Conservation (phyloP, 2,329 filamentous ascomycete genomes). For the Talaromyces sp. region DNA sequence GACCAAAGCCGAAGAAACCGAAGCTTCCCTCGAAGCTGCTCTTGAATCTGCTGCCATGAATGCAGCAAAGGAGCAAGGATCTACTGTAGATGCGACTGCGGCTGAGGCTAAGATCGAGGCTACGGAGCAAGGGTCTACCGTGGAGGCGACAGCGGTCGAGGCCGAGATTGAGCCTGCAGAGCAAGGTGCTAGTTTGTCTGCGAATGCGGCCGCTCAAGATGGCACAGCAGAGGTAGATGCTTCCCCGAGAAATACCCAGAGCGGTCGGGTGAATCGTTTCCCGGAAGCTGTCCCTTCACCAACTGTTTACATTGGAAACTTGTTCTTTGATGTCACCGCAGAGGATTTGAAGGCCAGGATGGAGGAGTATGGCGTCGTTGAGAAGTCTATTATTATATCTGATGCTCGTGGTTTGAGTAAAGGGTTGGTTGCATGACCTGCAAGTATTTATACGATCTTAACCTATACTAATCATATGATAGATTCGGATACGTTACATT, state of each 20-base stretch:
- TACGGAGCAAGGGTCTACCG: constrained; percentile 3
- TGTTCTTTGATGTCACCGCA: constrained; percentile 65
- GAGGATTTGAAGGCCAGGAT: constrained; percentile 60
- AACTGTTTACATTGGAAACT: constrained; percentile 64
- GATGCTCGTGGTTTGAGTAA: constrained; percentile 64
- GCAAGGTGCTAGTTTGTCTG: neutral
- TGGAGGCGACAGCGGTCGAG: constrained; percentile 11
- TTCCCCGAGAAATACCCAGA: neutral
- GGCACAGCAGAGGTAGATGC: neutral
- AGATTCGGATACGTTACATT: constrained; percentile 68
- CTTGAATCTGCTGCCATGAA: constrained; percentile 10
- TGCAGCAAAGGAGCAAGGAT: constrained; percentile 9
- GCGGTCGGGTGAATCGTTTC: neutral
- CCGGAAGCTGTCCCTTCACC: constrained; percentile 32
- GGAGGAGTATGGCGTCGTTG: constrained; percentile 55
- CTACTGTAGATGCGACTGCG: constrained; percentile 5
- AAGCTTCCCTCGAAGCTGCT: neutral
- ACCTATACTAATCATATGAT: neutral
- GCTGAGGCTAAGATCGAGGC: constrained; percentile 13
- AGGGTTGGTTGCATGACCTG: constrained; percentile 51
- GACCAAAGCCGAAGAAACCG: neutral
- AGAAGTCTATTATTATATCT: constrained; percentile 53
- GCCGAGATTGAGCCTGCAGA: constrained; percentile 2
- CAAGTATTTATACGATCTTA: too few species aligned
- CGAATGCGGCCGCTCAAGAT: constrained; percentile 8